Evolutionary conservation across 345 rosid genomes (phyloP).

Genomic region (Murraya paniculata): DNA sequence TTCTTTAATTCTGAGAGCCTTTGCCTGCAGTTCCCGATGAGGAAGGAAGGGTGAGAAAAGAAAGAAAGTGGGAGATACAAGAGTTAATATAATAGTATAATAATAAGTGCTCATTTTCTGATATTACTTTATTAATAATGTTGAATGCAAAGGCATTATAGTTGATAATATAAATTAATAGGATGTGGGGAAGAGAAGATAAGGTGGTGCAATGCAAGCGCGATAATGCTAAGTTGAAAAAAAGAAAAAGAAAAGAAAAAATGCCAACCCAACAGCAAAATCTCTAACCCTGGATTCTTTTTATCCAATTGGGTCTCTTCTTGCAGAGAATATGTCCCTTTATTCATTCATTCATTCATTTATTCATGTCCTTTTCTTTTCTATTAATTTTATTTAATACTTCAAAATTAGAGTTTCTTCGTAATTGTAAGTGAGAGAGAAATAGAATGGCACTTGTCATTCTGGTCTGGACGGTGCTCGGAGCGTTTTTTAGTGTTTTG

Average conservation of each 20-base stretch:
- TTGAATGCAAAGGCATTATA: not conserved
- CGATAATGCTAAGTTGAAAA: conserved; percentile 36
- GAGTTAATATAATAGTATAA: not conserved
- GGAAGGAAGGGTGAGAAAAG: conserved; percentile 15
- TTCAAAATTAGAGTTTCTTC: not conserved
- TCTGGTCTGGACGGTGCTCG: conserved; percentile 2
- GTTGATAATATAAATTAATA: conserved; percentile 10
- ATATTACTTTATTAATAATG: not conserved
- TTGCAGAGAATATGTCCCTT: conserved; percentile 46
- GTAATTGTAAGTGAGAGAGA: not conserved
- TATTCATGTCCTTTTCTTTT: conserved; percentile 2
- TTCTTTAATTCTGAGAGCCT: not conserved
- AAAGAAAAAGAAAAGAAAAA: not conserved
- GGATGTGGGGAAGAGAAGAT: conserved; percentile 46
- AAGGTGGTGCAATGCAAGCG: conserved; percentile 38
- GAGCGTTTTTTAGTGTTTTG: conserved; percentile 8
- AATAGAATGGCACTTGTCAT: not conserved
- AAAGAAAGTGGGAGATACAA: conserved; percentile 13
- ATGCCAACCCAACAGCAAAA: conserved; percentile 31
- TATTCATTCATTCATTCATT: conserved; percentile 35
- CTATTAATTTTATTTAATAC: not conserved
- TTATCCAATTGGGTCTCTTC: conserved; percentile 47
- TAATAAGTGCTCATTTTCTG: not conserved
- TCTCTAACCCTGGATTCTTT: conserved; percentile 42
- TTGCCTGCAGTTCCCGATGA: conserved; percentile 36